Base-by-base conservation (phyloP, 2,329 filamentous ascomycete genomes). In the Taxawa tesnikishii region DNA sequence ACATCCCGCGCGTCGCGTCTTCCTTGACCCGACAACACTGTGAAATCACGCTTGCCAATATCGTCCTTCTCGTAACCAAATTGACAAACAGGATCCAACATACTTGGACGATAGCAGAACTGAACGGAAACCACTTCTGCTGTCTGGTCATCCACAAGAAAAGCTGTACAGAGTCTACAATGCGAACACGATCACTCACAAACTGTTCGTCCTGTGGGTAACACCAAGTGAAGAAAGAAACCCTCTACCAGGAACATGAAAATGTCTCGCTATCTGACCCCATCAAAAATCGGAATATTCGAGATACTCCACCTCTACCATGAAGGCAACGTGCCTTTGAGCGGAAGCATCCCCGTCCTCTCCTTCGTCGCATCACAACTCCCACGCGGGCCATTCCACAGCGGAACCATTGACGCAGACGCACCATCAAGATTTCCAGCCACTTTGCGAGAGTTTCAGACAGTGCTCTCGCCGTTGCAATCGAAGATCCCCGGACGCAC, bases 191-290 rank as follows among this genome's bases (percentile, higher is more conserved):
- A n/a, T n/a, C n/a, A n/a, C n/a, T n/a, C n/a, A n/a, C n/a, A n/a
- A n/a, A n/a, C n/a, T n/a, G n/a, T n/a, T n/a, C n/a, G n/a, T n/a
- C n/a, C n/a, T n/a, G n/a, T n/a, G n/a, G n/a, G n/a, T n/a, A n/a
- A n/a, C n/a, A n/a, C n/a, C n/a, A n/a, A n/a, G n/a, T 14, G 11
- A 15, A 13, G 7, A 17, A 8, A 26, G 15, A 29, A 25, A 28
- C 26, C 19, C 15, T 26, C 50, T 15, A 15, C 15, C 15, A 51
- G n/a, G n/a, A n/a, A n/a, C n/a, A n/a, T n/a, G n/a, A 48, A 39
- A 32, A 92, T 88, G 79, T 71, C 79, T 46, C 79, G 81, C 36
- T 93, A 80, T 55, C 68, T 96, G 28, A 93, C 83, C n/a, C 83
- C 88, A 9, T 78, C 83, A 44, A 93, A 90, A 53, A 72, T 96